Percentiles rank a stretch among this genome's conserved stretches.
Conservation (phyloP, 2,329 filamentous ascomycete genomes). For the Pseudogymnoascus sp. region DNA sequence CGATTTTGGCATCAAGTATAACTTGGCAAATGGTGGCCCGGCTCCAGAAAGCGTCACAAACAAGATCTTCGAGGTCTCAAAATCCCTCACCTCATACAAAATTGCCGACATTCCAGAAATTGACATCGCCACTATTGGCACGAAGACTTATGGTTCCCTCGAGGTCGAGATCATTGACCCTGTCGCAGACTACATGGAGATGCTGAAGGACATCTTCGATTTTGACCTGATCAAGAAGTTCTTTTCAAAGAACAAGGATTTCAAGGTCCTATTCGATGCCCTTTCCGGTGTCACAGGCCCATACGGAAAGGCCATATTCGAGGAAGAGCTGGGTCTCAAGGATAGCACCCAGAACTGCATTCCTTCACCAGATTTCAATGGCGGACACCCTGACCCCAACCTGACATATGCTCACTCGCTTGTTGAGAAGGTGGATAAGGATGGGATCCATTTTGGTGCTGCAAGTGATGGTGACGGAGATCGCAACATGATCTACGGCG, state of each 20-base stretch:
- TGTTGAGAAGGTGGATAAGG: constrained; percentile 86
- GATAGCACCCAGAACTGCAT: constrained; percentile 80
- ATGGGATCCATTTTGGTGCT: constrained; percentile 87
- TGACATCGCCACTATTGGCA: constrained; percentile 75
- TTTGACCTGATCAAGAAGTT: constrained; percentile 94
- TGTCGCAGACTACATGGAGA: constrained; percentile 79
- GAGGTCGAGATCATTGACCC: constrained; percentile 96
- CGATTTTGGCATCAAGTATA: constrained; percentile 99
- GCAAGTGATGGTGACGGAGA: constrained; percentile 96
- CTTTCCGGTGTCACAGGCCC: constrained; percentile 91
- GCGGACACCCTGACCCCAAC: constrained; percentile 96
- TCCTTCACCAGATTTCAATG: constrained; percentile 89
- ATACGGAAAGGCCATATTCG: constrained; percentile 91
- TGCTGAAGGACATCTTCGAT: constrained; percentile 98
- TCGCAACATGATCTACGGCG: constrained; percentile 99
- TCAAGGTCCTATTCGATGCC: constrained; percentile 94
- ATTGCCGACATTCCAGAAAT: constrained; percentile 78
- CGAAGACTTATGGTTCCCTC: constrained; percentile 71
- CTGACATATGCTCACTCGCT: constrained; percentile 92
- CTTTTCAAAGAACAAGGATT: constrained; percentile 76
- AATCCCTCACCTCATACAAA: constrained; percentile 86
- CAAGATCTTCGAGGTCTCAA: constrained; percentile 92
- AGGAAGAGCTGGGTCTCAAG: constrained; percentile 80
- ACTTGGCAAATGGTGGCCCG: constrained; percentile 89
- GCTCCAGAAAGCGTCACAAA: constrained; percentile 95